Base-by-base conservation (phyloP, 2,329 filamentous ascomycete genomes). In the Pseudogymnoascus destructans region DNA sequence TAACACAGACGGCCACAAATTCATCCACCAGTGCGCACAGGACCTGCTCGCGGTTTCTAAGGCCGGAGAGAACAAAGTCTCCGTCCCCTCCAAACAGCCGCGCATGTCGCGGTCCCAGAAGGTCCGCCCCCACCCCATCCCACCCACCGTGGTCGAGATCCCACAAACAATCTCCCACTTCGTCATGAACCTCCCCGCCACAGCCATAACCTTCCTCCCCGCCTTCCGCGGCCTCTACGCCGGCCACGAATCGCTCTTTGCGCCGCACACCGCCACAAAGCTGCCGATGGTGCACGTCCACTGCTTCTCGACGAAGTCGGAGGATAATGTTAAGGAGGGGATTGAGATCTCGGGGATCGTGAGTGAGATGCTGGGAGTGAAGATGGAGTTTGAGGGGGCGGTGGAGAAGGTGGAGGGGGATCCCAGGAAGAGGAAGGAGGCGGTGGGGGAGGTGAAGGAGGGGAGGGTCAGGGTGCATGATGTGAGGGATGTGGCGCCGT, bases 161-260 rank as follows among this genome's bases (percentile, higher is more conserved):
- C 92, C 92, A 2, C 78, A 78, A 2, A 84, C 85, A 35, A 88
- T 97, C 69, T 79, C 84, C n/a, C 93, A 97, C 74, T 98, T 91
- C 70, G 87, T 97, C 64, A 96, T 98, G 89, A 98, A 98, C 72
- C 84, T 98, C 13, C 93, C 93, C 0, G 93, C 91, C 1, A 87
- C 84, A 0, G 92, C 93, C 0, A 85, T 93, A 61, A 84, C 87
- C 60, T 98, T 98, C 69, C 77, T 96, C 19, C 75, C 76, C 58
- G 68, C 66, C 75, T 95, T 90, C 75, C 80, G 83, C 17, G 92
- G 93, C 3, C 72, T 95, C 13, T 97, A 96, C 69, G 73, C 79
- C n/a, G 83, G 83, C 2, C 77, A 81, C 21, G 83, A 90, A 69
- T 62, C 71, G 1, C 75, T 89, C 1, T 91, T 92, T 64, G 68